phyloP scores from a whole-genome alignment of 164 flowering plant genomes.

The Santalum album region DNA sequence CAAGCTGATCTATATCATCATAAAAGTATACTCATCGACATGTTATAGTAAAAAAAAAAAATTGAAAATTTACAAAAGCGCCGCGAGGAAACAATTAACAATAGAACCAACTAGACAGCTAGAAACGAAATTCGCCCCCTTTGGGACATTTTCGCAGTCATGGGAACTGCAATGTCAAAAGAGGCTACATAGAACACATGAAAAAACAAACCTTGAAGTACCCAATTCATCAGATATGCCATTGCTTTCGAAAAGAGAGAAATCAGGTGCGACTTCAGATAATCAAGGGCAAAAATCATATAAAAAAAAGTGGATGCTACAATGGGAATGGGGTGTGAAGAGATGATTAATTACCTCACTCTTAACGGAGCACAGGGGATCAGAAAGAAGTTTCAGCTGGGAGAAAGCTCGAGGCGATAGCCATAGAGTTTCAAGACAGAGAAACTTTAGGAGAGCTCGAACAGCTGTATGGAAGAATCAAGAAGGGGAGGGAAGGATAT shows the following conservation, averaged over 20 bases:
- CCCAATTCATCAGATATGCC: neutral
- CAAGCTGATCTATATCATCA: too few species aligned
- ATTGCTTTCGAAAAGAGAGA: neutral
- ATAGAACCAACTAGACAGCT: too few species aligned
- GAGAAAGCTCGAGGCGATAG: too few species aligned
- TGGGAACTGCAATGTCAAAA: neutral
- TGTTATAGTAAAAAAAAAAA: neutral
- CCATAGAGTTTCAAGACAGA: too few species aligned
- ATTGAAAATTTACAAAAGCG: neutral
- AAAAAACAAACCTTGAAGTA: neutral
- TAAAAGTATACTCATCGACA: too few species aligned
- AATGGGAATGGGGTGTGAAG: neutral
- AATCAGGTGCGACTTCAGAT: neutral
- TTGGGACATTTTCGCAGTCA: slow-evolving; percentile 6
- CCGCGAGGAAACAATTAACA: neutral
- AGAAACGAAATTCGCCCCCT: too few species aligned
- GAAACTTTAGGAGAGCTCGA: too few species aligned
- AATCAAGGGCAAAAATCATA: neutral
- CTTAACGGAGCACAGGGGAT: too few species aligned
- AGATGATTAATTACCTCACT: neutral
- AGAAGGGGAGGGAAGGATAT: too few species aligned
- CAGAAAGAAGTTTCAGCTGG: too few species aligned
- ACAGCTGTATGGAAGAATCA: too few species aligned
- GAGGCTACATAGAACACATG: neutral
- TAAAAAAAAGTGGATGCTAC: neutral